Base-by-base conservation (phyloP, 176 grass and related monocot genomes). In the Themeda triandra region DNA sequence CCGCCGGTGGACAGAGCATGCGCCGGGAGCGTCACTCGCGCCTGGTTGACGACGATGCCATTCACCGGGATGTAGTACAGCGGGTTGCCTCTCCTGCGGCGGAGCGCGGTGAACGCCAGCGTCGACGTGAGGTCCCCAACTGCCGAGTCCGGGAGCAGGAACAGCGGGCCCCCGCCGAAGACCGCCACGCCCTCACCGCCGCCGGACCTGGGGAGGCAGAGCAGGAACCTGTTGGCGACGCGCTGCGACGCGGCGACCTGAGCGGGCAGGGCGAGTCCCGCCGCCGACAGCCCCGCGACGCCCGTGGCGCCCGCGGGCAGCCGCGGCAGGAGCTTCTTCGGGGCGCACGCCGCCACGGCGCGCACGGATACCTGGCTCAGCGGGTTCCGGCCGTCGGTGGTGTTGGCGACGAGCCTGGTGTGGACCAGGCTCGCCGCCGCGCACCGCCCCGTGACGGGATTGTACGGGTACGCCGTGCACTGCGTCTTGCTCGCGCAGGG, bases 311-410 rank as follows among this genome's bases (percentile, higher is more conserved):
- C 66, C 0, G 1, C 1, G 2, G 84, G 90, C 51, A 94, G 81
- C 36, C 18, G 23, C 15, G 13, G 1, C 14, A 90, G 82, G 33
- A 90, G 74, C 5, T 67, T 82, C 1, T 0, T 59, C 0, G 84
- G 69, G 3, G 92, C 62, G 53, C 90, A 92, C 11, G 72, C 66
- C 3, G 76, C 77, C 1, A 85, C 41, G 15, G 63, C 48, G 29
- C 9, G 36, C 3, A 86, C 54, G 9, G 69, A 67, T 25, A 75
- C 59, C 36, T 73, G 7, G 13, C 6, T 17, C 32, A 86, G 46
- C 13, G 89, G 81, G 77, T 85, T 85, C 10, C 11, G 15, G 17
- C 92, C 87, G 54, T 92, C 40, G 59, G 92, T 94, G 82, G 82
- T 54, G 74, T 88, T 88, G 51, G 83, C 70, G 13, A 54, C 46